Conservation (phyloP, 192 early-diverging fungal species). For the Phlyctochytrium bullatum region DNA sequence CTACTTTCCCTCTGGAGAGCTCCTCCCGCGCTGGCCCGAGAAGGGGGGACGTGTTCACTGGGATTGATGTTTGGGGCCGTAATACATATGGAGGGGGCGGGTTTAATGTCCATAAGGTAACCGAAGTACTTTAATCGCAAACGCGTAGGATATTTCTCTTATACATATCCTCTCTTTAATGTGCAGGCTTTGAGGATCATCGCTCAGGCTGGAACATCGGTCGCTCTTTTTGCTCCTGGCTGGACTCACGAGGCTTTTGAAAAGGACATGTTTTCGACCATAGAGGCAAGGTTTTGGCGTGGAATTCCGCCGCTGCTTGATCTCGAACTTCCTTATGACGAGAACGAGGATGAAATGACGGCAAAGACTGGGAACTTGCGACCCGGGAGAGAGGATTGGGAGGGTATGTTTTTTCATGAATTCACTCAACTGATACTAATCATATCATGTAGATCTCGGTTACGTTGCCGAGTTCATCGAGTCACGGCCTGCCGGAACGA, state of each 20-base stretch:
- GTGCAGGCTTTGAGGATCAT: constrained; percentile 50
- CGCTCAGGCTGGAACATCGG: constrained; percentile 36
- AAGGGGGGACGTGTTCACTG: constrained; percentile 52
- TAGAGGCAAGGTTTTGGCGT: constrained; percentile 57
- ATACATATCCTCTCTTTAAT: background rate
- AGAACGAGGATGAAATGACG: background rate
- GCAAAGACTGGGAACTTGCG: background rate
- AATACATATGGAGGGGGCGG: constrained; percentile 58
- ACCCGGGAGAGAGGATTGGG: background rate
- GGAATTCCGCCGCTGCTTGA: background rate
- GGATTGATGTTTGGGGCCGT: constrained; percentile 68
- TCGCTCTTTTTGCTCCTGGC: constrained; percentile 62
- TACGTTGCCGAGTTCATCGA: constrained; percentile 45
- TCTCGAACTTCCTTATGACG: background rate
- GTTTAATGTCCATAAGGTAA: constrained; percentile 35
- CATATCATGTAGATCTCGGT: constrained; percentile 23
- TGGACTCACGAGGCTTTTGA: constrained; percentile 65
- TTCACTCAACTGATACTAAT: no score
- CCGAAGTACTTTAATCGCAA: constrained; percentile 2
- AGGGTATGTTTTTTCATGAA: background rate
- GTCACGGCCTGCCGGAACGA: constrained; percentile 33
- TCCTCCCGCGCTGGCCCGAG: constrained; percentile 30
- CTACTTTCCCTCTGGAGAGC: constrained; percentile 20
- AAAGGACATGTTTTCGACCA: constrained; percentile 39
- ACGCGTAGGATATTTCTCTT: no score